Evolutionary conservation across 2,329 filamentous ascomycete species (phyloP).

Genomic region (Cercospora brassicicola): DNA sequence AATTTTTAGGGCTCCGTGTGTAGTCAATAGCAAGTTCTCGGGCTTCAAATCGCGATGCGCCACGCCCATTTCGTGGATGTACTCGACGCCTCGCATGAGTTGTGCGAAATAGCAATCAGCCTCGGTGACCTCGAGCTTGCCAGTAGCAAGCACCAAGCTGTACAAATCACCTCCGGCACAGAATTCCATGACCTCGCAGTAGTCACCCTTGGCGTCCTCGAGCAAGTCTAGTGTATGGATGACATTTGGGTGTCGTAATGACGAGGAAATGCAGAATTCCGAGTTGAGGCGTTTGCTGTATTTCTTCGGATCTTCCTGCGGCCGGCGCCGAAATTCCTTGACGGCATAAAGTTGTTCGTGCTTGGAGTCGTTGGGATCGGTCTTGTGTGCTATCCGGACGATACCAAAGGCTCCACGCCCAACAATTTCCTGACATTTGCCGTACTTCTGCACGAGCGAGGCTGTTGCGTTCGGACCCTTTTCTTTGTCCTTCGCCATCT

Average conservation of each 20-base stretch:
- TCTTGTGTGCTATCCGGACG: constrained; percentile 95
- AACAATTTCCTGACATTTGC: constrained; percentile 96
- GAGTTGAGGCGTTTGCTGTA: constrained; percentile 97
- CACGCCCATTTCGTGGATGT: constrained; percentile 99
- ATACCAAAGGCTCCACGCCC: constrained; percentile 96
- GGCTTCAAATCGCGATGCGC: constrained; percentile 96
- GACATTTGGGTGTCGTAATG: constrained; percentile 92
- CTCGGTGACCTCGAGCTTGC: constrained; percentile 86
- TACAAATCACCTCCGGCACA: constrained; percentile 96
- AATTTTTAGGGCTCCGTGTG: constrained; percentile 89
- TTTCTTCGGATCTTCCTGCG: constrained; percentile 92
- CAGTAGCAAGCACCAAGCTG: constrained; percentile 84
- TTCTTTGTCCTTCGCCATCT: constrained; percentile 71
- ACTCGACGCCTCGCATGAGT: constrained; percentile 97
- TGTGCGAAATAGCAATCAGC: constrained; percentile 99
- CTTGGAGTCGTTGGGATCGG: constrained; percentile 72
- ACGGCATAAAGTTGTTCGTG: constrained; percentile 92
- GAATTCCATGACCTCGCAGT: constrained; percentile 99
- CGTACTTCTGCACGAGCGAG: constrained; percentile 92
- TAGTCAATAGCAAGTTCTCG: constrained; percentile 91
- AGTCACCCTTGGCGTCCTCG: constrained; percentile 94
- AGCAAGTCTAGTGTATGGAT: constrained; percentile 96
- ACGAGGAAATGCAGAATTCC: constrained; percentile 98
- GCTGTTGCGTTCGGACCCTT: constrained; percentile 70
- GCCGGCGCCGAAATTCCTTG: constrained; percentile 93